Conservation (phyloP, 2,329 filamentous ascomycete genomes). For the Graphilbum ipis-grandicollis region DNA sequence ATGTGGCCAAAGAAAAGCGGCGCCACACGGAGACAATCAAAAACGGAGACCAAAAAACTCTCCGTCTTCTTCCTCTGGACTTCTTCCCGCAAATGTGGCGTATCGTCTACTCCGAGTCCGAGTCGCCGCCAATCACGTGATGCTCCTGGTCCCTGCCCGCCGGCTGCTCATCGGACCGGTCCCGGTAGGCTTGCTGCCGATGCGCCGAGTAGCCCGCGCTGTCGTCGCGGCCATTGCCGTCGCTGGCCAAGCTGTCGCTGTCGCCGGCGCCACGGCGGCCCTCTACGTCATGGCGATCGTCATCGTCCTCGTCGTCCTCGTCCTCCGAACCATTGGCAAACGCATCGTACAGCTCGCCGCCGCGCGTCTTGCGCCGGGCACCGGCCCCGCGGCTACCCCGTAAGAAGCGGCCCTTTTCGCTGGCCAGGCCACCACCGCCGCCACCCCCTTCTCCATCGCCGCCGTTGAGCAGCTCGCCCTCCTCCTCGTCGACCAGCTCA, state of each 20-base stretch:
- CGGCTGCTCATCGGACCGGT: neutral
- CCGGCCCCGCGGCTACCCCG: constrained; percentile 15
- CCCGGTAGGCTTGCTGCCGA: neutral
- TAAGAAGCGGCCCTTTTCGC: constrained; percentile 20
- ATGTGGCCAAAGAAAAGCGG: neutral
- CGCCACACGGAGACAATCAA: neutral
- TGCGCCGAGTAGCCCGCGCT: constrained; percentile 11
- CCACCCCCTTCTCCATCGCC: constrained; percentile 9
- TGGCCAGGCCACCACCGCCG: neutral
- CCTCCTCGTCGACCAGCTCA: constrained; percentile 74
- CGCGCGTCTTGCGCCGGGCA: constrained; percentile 36
- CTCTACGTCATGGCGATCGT: constrained; percentile 16
- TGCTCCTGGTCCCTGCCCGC: constrained; percentile 13
- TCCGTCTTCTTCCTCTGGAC: too few species aligned
- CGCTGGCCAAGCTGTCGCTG: constrained; percentile 25
- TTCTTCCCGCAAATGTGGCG: too few species aligned
- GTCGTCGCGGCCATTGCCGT: neutral
- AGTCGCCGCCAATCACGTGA: constrained; percentile 33
- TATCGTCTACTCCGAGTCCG: constrained; percentile 26
- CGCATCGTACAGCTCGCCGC: constrained; percentile 89
- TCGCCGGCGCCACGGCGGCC: constrained; percentile 43
- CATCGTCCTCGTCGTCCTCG: constrained; percentile 40
- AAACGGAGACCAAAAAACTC: neutral
- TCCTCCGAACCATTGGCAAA: constrained; percentile 78
- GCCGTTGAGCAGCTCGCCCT: constrained; percentile 38